Percentiles rank a stretch among this genome's conserved stretches.
phyloP scores from a whole-genome alignment of 1,284 basidiomycete genomes.

The Schizophyllum commune region DNA sequence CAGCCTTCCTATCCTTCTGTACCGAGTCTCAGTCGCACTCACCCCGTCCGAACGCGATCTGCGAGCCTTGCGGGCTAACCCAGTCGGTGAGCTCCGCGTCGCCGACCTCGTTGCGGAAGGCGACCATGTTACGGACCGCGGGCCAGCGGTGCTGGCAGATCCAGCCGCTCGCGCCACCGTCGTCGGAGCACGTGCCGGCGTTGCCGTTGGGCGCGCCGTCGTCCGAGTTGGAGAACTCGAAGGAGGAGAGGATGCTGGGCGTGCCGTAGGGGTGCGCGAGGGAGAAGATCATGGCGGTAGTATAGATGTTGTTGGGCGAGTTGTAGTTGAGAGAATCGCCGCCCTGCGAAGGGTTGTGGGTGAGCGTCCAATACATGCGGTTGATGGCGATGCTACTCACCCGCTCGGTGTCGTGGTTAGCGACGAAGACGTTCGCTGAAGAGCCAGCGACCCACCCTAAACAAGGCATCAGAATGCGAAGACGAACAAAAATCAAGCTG shows the following conservation, averaged over 20 bases:
- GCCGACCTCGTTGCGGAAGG: conserved; percentile 7
- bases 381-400: conserved; percentile 23
- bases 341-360: conserved; percentile 25
- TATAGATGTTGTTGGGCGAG: conserved; percentile 57
- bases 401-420: conserved; percentile 65
- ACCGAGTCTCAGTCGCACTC: not conserved
- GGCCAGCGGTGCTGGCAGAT: conserved; percentile 22
- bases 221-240: conserved; percentile 42
- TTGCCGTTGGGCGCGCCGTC: conserved; percentile 40
- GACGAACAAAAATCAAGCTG: not conserved
- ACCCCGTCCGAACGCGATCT: conserved; percentile 60
- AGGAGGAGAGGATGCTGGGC: conserved; percentile 57
- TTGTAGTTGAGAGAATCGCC: conserved; percentile 47
- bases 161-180: conserved; percentile 48
- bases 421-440: conserved; percentile 60
- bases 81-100: conserved; percentile 22
- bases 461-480: not conserved
- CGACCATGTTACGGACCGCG: conserved; percentile 7
- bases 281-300: conserved; percentile 55
- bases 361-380: not conserved
- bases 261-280: conserved; percentile 62
- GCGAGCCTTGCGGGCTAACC: conserved; percentile 45
- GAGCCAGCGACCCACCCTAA: conserved; percentile 50
- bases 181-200: conserved; percentile 44
- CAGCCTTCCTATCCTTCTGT: not conserved